A percentile compares a stretch with the other conserved stretches of the same genome.
Conservation (phyloP, 2,329 filamentous ascomycete species). For the Neodidymelliopsis sp. region DNA sequence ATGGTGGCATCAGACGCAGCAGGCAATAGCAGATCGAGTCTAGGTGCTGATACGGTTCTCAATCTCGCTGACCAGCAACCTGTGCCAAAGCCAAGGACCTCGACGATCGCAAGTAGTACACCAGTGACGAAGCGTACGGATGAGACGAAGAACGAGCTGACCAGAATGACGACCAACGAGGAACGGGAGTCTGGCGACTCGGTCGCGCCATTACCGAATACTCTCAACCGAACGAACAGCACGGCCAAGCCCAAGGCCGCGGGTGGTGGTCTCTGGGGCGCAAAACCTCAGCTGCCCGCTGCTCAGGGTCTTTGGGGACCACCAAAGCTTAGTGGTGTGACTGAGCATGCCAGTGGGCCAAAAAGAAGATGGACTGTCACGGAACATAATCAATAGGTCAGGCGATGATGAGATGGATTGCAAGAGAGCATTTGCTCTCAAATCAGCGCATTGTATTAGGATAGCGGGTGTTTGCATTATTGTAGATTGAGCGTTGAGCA, state of each 20-base stretch:
- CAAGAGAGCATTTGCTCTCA: background rate
- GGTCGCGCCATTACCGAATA: slow-evolving; percentile 38
- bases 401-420: background rate
- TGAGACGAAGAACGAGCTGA: slow-evolving; percentile 17
- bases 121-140: slow-evolving; percentile 13
- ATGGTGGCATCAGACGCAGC: slow-evolving; percentile 25
- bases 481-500: slow-evolving; percentile 14
- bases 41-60: slow-evolving; percentile 44
- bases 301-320: slow-evolving; percentile 54
- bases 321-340: slow-evolving; percentile 44
- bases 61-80: slow-evolving; percentile 42
- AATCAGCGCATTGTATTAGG: background rate
- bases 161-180: slow-evolving; percentile 34
- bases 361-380: slow-evolving; percentile 56
- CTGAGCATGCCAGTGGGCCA: slow-evolving; percentile 47
- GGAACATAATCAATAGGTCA: slow-evolving; percentile 37
- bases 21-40: slow-evolving; percentile 30
- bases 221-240: slow-evolving; percentile 27
- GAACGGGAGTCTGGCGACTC: slow-evolving; percentile 40
- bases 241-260: slow-evolving; percentile 6
- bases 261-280: slow-evolving; percentile 35
- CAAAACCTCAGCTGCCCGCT: slow-evolving; percentile 27
- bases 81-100: slow-evolving; percentile 19
- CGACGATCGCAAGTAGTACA: slow-evolving; percentile 11
- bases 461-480: background rate